Evolutionary conservation across 495 filamentous ascomycete genomes (phyloP).

Genomic region (Evernia prunastri): DNA sequence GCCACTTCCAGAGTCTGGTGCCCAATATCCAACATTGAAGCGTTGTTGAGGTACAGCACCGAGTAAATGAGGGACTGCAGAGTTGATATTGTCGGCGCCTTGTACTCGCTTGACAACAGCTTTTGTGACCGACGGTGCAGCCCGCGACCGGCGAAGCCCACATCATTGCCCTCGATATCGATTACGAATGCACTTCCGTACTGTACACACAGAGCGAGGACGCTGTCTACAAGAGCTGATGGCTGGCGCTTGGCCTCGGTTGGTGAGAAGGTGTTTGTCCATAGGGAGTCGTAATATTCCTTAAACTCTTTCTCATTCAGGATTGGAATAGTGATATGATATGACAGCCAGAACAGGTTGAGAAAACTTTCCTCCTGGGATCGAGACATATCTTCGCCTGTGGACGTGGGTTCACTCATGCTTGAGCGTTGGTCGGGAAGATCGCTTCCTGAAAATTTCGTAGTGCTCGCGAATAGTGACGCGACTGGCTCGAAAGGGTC

Average conservation of each 20-base stretch:
- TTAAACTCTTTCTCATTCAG: too few species aligned
- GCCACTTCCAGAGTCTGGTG: not conserved
- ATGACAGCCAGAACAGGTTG: too few species aligned
- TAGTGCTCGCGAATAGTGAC: slow-evolving; percentile 3
- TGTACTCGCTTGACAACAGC: slow-evolving; percentile 6
- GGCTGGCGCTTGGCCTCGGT: too few species aligned
- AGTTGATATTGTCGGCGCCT: slow-evolving; percentile 6
- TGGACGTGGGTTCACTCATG: not conserved
- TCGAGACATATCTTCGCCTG: slow-evolving; percentile 10
- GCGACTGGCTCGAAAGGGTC: slow-evolving; percentile 7
- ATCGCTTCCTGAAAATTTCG: too few species aligned
- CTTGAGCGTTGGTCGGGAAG: slow-evolving; percentile 1
- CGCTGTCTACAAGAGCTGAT: too few species aligned
- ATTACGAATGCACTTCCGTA: too few species aligned
- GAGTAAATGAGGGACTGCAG: slow-evolving; percentile 7
- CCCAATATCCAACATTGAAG: slow-evolving; percentile 8
- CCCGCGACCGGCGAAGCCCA: slow-evolving; percentile 1
- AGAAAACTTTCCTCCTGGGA: too few species aligned
- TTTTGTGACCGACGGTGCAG: slow-evolving; percentile 4
- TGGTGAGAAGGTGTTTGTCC: not conserved
- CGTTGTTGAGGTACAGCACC: slow-evolving; percentile 6
- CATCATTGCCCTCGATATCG: slow-evolving; percentile 5
- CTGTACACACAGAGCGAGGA: too few species aligned
- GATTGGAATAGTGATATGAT: too few species aligned
- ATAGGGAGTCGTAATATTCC: too few species aligned